These are phyloP conservation scores for Afroboletus lepidellus DNA, from an alignment of 1,284 basidiomycete genomes.

Conservation along the genomic window DNA sequence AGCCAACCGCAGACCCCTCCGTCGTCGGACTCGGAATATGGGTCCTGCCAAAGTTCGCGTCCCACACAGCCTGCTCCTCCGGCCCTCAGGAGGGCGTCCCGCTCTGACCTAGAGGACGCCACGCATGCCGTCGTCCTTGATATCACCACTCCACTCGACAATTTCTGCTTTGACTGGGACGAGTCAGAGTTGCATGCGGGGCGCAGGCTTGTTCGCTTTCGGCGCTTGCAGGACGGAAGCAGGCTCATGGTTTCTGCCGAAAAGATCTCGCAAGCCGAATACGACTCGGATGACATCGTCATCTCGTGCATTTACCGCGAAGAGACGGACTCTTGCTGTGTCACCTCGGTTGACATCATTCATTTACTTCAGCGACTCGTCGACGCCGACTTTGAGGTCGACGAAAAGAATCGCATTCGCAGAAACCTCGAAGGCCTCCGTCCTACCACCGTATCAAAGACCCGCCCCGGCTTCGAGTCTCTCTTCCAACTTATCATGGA, in stretches of 20 bases:
- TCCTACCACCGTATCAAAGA: constrained; percentile 89
- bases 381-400: constrained; percentile 81
- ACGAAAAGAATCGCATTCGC: constrained; percentile 95
- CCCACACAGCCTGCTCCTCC: constrained; percentile 9
- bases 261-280: constrained; percentile 58
- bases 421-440: constrained; percentile 91
- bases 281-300: constrained; percentile 55
- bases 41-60: constrained; percentile 15
- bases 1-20: constrained; percentile 30
- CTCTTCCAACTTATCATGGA: constrained; percentile 97
- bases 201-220: constrained; percentile 72
- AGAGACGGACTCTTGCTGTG: constrained; percentile 76
- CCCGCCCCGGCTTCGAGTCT: constrained; percentile 72
- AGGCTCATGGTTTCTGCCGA: constrained; percentile 65
- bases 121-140: constrained; percentile 55
- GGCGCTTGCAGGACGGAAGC: constrained; percentile 58
- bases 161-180: constrained; percentile 56
- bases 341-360: constrained; percentile 95
- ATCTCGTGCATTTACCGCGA: constrained; percentile 90
- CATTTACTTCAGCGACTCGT: constrained; percentile 89
- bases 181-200: constrained; percentile 54
- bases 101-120: constrained; percentile 32
- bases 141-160: constrained; percentile 52
- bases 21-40: constrained; percentile 32
- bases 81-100: constrained; percentile 27